These are phyloP conservation scores for Penicillium paneum DNA, from an alignment of 2,329 filamentous ascomycete genomes.

Conservation along the genomic window DNA sequence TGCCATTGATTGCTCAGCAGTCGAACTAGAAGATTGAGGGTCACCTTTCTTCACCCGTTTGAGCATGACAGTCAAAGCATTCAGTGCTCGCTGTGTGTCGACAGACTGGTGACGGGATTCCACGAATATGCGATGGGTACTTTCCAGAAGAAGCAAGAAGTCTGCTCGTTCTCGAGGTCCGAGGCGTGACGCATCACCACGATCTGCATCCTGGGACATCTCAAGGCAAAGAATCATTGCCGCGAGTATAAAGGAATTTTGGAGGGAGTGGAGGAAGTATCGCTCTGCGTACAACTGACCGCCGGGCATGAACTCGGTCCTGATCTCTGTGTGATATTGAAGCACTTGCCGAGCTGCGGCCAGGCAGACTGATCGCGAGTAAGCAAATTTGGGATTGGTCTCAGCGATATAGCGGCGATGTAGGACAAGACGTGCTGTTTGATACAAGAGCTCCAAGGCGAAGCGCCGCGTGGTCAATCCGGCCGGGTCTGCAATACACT, in stretches of 20 bases:
- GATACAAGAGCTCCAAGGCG: slow-evolving; percentile 52
- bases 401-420: slow-evolving; percentile 53
- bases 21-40: neutral
- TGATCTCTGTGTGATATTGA: slow-evolving; percentile 49
- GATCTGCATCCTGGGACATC: slow-evolving; percentile 23
- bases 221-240: slow-evolving; percentile 59
- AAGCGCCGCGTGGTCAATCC: slow-evolving; percentile 53
- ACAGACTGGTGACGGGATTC: slow-evolving; percentile 22
- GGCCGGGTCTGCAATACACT: slow-evolving; percentile 49
- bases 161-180: slow-evolving; percentile 16
- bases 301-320: slow-evolving; percentile 53
- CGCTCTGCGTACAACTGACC: slow-evolving; percentile 52
- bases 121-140: slow-evolving; percentile 28
- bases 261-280: slow-evolving; percentile 58
- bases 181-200: slow-evolving; percentile 4
- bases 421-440: slow-evolving; percentile 52
- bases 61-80: slow-evolving; percentile 30
- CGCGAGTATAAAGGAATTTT: slow-evolving; percentile 59
- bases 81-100: slow-evolving; percentile 30
- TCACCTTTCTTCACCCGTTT: slow-evolving; percentile 18
- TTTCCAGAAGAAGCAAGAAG: slow-evolving; percentile 25
- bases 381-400: slow-evolving; percentile 36
- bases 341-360: slow-evolving; percentile 50
- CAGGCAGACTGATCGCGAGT: slow-evolving; percentile 48
- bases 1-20: neutral